phyloP scores from a whole-genome alignment of 2,329 filamentous ascomycete species.

The Penicillium hordei region DNA sequence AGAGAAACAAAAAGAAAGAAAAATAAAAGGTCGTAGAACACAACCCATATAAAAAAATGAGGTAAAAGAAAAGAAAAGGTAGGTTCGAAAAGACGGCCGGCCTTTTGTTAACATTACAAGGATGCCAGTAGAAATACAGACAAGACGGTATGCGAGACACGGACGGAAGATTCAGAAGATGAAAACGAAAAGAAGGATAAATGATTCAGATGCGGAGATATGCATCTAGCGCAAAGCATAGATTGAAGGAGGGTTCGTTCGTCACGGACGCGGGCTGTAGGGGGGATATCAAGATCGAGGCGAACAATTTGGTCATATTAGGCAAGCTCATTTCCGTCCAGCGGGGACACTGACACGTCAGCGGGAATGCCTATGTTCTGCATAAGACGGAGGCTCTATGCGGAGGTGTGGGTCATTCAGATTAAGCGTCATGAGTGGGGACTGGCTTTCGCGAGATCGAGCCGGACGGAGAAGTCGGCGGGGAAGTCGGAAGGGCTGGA shows the following conservation, averaged over 20 bases:
- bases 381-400: not conserved
- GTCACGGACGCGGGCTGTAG: slow-evolving; percentile 18
- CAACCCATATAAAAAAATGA: not conserved
- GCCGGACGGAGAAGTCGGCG: slow-evolving; percentile 34
- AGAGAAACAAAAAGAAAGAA: slow-evolving; percentile 1
- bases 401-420: slow-evolving; percentile 13
- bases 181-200: not conserved
- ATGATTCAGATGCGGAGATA: not conserved
- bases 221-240: slow-evolving; percentile 6
- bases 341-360: slow-evolving; percentile 15
- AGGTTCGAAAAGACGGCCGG: not conserved
- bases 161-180: slow-evolving; percentile 8
- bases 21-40: not conserved
- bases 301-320: slow-evolving; percentile 10
- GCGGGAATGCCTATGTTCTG: slow-evolving; percentile 10
- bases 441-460: slow-evolving; percentile 57
- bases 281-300: slow-evolving; percentile 8
- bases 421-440: slow-evolving; percentile 47
- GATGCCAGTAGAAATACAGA: slow-evolving; percentile 3
- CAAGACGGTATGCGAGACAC: slow-evolving; percentile 3
- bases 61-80: not conserved
- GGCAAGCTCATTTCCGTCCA: slow-evolving; percentile 21
- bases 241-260: slow-evolving; percentile 16
- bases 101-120: slow-evolving; percentile 5
- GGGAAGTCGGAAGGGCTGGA: slow-evolving; percentile 45